These are phyloP conservation scores for Hyaloperonospora brassicae DNA, from an alignment of 352 stramenopile species.

Conservation along the genomic window DNA sequence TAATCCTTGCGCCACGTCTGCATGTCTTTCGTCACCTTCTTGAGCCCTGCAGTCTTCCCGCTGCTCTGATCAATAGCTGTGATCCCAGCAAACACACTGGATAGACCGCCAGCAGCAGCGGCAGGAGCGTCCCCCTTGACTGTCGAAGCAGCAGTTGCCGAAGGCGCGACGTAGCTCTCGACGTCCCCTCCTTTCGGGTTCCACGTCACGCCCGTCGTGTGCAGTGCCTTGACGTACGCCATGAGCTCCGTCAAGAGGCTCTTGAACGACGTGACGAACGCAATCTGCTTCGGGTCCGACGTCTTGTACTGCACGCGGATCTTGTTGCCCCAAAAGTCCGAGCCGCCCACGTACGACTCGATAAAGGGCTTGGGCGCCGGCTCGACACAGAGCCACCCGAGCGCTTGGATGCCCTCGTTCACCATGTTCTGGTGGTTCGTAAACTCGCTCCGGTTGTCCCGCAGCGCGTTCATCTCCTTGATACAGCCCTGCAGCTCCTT, in stretches of 20 bases:
- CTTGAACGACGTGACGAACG: conserved; percentile 93
- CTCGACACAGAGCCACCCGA: conserved; percentile 76
- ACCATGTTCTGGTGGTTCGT: conserved; percentile 86
- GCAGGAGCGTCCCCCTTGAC: conserved; percentile 10
- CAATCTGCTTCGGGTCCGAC: conserved; percentile 84
- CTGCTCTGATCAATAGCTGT: conserved; percentile 84
- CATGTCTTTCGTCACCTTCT: conserved; percentile 94
- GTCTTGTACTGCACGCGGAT: conserved; percentile 96
- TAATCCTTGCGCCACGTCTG: conserved; percentile 96
- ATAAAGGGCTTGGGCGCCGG: conserved; percentile 90
- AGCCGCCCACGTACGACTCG: conserved; percentile 91
- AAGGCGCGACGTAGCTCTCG: conserved; percentile 28
- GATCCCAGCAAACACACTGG: conserved; percentile 85
- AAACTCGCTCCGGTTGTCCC: conserved; percentile 78
- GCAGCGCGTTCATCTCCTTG: conserved; percentile 72
- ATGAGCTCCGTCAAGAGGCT: conserved; percentile 86
- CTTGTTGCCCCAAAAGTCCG: conserved; percentile 97
- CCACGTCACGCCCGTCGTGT: conserved; percentile 92
- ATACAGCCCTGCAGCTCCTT: conserved; percentile 67
- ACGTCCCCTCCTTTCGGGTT: conserved; percentile 82
- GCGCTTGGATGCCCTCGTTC: conserved; percentile 77
- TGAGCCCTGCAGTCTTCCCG: conserved; percentile 89
- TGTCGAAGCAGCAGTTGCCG: conserved; percentile 24
- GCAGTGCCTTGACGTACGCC: conserved; percentile 91
- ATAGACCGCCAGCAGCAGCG: conserved; percentile 43